Percentiles rank a stretch among this genome's conserved stretches.
These are phyloP conservation scores for Aspergillus ochraceoroseus DNA, from an alignment of 2,329 filamentous ascomycete genomes.

Conservation along the genomic window DNA sequence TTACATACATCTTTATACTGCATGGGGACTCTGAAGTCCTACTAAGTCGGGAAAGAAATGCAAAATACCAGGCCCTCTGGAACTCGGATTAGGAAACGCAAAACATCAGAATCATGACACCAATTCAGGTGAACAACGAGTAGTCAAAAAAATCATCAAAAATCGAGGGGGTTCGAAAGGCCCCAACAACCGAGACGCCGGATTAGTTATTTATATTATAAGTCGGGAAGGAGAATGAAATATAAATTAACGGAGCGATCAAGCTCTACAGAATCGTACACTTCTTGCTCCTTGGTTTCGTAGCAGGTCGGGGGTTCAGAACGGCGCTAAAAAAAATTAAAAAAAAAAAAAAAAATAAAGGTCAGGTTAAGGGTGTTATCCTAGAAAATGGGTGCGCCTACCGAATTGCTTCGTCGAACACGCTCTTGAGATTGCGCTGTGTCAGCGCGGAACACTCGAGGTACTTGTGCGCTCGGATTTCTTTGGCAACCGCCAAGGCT, in stretches of 20 bases:
- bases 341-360: not conserved
- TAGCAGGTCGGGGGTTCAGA: constrained; percentile 45
- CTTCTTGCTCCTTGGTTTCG: constrained; percentile 46
- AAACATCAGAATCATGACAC: constrained; percentile 22
- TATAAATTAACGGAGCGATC: constrained; percentile 4
- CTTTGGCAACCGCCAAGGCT: constrained; percentile 80
- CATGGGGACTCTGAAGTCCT: constrained; percentile 13
- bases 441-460: constrained; percentile 96
- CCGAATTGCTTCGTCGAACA: constrained; percentile 98
- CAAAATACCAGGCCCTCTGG: constrained; percentile 11
- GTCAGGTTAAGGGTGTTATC: too few relatives aligned
- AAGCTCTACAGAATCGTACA: constrained; percentile 43
- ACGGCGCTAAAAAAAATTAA: constrained; percentile 38
- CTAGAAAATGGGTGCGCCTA: too few relatives aligned
- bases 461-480: constrained; percentile 95
- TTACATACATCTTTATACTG: constrained; percentile 29
- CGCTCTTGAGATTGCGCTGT: constrained; percentile 94
- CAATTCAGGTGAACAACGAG: constrained; percentile 13
- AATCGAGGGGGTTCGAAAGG: constrained; percentile 23
- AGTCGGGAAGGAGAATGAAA: constrained; percentile 21
- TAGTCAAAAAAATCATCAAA: constrained; percentile 22
- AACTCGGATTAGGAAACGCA: constrained; percentile 11
- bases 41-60: constrained; percentile 7
- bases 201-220: constrained; percentile 40
- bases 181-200: constrained; percentile 34